Evolutionary conservation across 129 eudicot species (phyloP), one percentile per base, ranked within the genome.

Genomic region (carrot (Daucus carota)): DNA sequence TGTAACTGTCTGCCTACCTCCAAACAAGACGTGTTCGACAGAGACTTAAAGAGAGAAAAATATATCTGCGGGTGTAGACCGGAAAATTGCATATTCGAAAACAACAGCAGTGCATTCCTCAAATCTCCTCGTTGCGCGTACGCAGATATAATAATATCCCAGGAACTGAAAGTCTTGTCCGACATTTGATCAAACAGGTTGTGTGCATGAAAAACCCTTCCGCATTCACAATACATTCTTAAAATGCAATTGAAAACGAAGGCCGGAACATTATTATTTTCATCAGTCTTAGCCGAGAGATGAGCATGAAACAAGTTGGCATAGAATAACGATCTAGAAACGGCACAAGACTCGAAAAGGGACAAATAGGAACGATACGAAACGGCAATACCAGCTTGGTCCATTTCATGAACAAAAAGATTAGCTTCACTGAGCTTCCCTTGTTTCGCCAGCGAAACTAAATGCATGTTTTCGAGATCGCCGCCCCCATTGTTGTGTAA

Each of bases 1-100:
- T 85, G 89, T 46, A 85, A 48, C 59, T 85, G 89, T 75, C 62
- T 82, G 70, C 84, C 89, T 59, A 85, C 77, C 43, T 73, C 76
- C 77, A 82, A 82, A 60, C 44, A 73, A 13, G 74, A 67, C 4
- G 82, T 63, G 14, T 38, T 78, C 3, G 28, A 73, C 34, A 82
- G 48, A 68, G 70, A 82, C 81, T 68, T 77, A 50, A 86, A 77
- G 57, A 86, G 76, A 28, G 45, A 33, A 28, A 83, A 70, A 77
- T 80, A 86, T 20, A 80, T 75, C 0, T 26, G 12, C 8, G 78
- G 57, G 32, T 65, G 73, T 12, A 83, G 18, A 18, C 33, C 71
- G 3, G 78, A 73, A 1, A 7, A 50, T 14, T 80, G 79, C 80
- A 86, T 80, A 22, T 36, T 8, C 18, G 78, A 74, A 77, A 79